Base-by-base conservation (phyloP, 306 rosid species). In the Begonia loranthoides region DNA sequence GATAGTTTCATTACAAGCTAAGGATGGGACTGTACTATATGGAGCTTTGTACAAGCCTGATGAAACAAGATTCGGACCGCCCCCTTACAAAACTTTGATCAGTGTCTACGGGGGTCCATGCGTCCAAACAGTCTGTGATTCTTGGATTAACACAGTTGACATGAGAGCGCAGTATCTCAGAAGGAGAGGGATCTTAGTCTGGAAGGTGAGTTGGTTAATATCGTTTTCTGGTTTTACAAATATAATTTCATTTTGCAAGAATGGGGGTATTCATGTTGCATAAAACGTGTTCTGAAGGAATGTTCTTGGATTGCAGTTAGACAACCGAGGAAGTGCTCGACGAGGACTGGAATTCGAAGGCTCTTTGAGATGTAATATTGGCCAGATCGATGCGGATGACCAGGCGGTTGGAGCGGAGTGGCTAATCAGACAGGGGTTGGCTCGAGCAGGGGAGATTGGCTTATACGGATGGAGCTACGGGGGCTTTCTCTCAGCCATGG, bases 391-490 rank as follows among this genome's bases (percentile, higher is more conserved):
- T 55, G 95, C 94, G 3, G 94, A 85, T 8, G 99, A 90, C 64
- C 99, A 90, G 58, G 69, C 69, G 41, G 63, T 79, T 6, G 99
- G 99, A 71, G 99, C 94, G 3, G 83, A 80, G 62, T 90, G 94
- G 95, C 99, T 90, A 17, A 41, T 86, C 60, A 69, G 72, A 55
- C 73, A 72, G 55, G 95, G 99, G 52, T 81, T 90, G 15, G 74
- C 99, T 38, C 65, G 74, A 66, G 77, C 57, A 46, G 81, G 92
- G 45, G 86, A 75, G 64, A 80, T 90, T 12, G 99, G 99, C 15
- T 63, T 90, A 64, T 90, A 83, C 3, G 99, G 99, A 6, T 90
- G 99, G 99, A 90, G 99, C 78, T 90, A 90, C 2, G 99, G 96
- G 1, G 99, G 99, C 40, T 90, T 73, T 62, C 92, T 90, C 19